Evolutionary conservation across 768 basidiomycete species (phyloP), one percentile per base, ranked within the genome.

Genomic region (Suillus luteus): DNA sequence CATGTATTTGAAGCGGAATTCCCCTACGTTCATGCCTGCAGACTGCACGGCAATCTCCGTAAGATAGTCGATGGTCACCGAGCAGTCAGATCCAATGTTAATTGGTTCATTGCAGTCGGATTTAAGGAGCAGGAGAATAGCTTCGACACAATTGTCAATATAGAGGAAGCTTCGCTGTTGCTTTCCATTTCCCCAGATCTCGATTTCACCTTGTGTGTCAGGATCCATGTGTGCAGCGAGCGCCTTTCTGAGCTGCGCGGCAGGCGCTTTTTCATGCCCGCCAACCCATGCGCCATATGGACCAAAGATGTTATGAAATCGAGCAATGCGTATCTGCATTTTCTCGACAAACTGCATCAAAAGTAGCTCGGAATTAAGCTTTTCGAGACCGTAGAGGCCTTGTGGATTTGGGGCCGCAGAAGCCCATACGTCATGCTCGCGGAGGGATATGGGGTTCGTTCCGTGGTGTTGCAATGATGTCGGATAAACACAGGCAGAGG

Each of bases 231-330:
- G 64, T 24, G 73, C 71, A 1, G 78, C 79, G 15, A 81, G 52
- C 1, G 84, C 83, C 66, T 87, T 88, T 7, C 86, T 81, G 35
- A 85, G 71, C 61, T 87, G 65, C 0, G 87, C 84, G 8, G 85
- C 86, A 0, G 85, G 85, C 1, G 74, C 86, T 67, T 87, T 87
- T 73, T 88, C 86, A 11, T 79, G 79, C 0, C 87, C 87, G 43
- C 80, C 76, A 55, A 71, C 75, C 84, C 83, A 87, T 1, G 82
- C 75, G 0, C 83, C 83, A 10, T 79, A 76, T 1, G 85, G 86
- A 12, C 86, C 86, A 63, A 78, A 86, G 15, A 88, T 76, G 61
- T 87, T 87, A 60, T 87, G 86, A 64, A 88, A 85, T 1, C 86
- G 79, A 0, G 83, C 83, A 54, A 86, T 80, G 15, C 76, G 79